A percentile compares a stretch with the other conserved stretches of the same genome.
phyloP scores from a whole-genome alignment of 164 flowering plant genomes.

The Platanus orientalis region DNA sequence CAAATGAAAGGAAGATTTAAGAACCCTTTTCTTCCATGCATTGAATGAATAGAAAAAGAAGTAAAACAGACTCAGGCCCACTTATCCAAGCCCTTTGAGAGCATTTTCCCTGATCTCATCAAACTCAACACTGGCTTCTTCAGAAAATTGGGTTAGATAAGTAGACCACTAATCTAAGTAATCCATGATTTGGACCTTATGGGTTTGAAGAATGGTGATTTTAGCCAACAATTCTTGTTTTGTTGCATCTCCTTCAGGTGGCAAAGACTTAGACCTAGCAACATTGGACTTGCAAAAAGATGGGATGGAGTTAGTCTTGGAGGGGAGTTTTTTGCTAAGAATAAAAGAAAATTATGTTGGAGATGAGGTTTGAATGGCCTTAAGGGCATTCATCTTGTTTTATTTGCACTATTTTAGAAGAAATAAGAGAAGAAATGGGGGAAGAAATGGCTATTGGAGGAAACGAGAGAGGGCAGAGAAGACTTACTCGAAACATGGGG shows the following conservation, averaged over 20 bases:
- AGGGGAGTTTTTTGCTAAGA: slow-evolving; percentile 26
- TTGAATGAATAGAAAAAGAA: slow-evolving; percentile 6
- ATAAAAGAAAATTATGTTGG: too few relatives aligned
- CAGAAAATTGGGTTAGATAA: slow-evolving; percentile 68
- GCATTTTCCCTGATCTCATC: slow-evolving; percentile 83
- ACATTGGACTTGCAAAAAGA: slow-evolving; percentile 46
- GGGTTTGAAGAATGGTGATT: slow-evolving; percentile 74
- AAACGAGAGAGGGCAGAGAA: too few relatives aligned
- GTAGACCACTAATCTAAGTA: slow-evolving; percentile 71
- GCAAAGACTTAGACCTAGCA: slow-evolving; percentile 25
- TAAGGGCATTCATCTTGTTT: too few relatives aligned
- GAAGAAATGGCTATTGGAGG: too few relatives aligned
- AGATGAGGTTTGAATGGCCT: too few relatives aligned
- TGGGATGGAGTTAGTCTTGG: too few relatives aligned
- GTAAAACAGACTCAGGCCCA: slow-evolving; percentile 54
- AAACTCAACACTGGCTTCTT: slow-evolving; percentile 77
- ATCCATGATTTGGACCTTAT: slow-evolving; percentile 75
- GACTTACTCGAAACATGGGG: too few relatives aligned
- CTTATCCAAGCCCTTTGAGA: slow-evolving; percentile 69
- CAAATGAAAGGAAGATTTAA: background rate
- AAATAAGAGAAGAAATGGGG: too few relatives aligned
- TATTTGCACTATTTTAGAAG: too few relatives aligned
- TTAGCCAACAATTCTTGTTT: slow-evolving; percentile 74
- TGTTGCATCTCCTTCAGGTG: slow-evolving; percentile 57
- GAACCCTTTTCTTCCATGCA: too few relatives aligned